Conservation (phyloP, 345 rosid species). For the Hirschfeldia incana region DNA sequence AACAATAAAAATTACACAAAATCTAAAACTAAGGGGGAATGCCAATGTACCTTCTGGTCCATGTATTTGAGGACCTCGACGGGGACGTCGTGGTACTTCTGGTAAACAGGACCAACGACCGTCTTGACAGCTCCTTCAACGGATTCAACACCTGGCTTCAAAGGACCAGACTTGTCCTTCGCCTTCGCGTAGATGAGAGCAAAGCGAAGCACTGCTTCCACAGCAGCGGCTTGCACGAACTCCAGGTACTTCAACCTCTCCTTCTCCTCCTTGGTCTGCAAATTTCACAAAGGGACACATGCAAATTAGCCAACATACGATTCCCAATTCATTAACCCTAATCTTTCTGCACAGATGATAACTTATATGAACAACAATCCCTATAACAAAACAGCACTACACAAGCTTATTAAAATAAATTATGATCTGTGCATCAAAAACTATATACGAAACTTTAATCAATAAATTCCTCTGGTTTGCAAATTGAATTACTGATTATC, state of each 20-base stretch:
- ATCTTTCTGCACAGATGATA: neutral
- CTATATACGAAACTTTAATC: too few species aligned
- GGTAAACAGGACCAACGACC: slow-evolving; percentile 70
- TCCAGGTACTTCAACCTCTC: slow-evolving; percentile 72
- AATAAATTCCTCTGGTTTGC: too few species aligned
- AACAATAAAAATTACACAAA: neutral
- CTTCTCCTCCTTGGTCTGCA: slow-evolving; percentile 39
- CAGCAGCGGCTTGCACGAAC: slow-evolving; percentile 77
- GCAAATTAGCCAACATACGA: slow-evolving; percentile 8
- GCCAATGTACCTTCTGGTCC: slow-evolving; percentile 67
- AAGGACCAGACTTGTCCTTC: slow-evolving; percentile 78
- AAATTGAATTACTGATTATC: too few species aligned
- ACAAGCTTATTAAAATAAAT: neutral
- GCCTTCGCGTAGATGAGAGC: slow-evolving; percentile 61
- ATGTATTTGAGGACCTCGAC: slow-evolving; percentile 64
- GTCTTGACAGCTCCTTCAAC: slow-evolving; percentile 79
- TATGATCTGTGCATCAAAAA: neutral
- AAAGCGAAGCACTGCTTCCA: slow-evolving; percentile 58
- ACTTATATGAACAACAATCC: too few species aligned
- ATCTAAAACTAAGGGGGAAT: neutral
- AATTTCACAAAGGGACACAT: neutral
- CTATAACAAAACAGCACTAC: neutral
- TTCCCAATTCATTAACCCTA: neutral
- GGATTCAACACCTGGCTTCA: slow-evolving; percentile 81
- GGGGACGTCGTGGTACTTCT: slow-evolving; percentile 71